A percentile compares a stretch with the other conserved stretches of the same genome.
Conservation (phyloP, 805 yeast species). For the Cyberlindnera nakhonratchasimensis region DNA sequence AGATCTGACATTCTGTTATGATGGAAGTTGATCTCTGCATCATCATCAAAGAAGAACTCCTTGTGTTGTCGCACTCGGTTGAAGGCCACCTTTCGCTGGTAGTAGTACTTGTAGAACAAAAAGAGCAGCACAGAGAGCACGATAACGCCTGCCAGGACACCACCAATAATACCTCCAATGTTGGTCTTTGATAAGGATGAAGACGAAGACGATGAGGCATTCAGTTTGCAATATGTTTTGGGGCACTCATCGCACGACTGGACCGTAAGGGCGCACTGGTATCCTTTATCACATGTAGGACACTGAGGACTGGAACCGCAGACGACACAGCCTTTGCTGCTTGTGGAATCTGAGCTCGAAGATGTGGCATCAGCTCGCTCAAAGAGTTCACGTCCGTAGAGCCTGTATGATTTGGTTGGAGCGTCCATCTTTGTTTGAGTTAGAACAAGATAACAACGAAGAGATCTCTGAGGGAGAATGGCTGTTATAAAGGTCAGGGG, state of each 20-base stretch:
- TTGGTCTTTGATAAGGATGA: slow-evolving; percentile 22
- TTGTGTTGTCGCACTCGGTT: slow-evolving; percentile 28
- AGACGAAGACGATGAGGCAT: slow-evolving; percentile 14
- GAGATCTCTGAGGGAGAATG: too few relatives aligned
- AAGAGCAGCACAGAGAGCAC: slow-evolving; percentile 41
- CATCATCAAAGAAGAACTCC: slow-evolving; percentile 29
- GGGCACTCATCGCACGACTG: slow-evolving; percentile 61
- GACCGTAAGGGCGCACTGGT: slow-evolving; percentile 52
- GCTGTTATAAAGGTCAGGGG: too few relatives aligned
- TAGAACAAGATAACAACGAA: too few relatives aligned
- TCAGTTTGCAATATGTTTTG: slow-evolving; percentile 43
- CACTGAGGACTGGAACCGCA: slow-evolving; percentile 43
- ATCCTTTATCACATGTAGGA: slow-evolving; percentile 50
- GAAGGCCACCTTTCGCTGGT: slow-evolving; percentile 32
- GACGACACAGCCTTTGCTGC: slow-evolving; percentile 37
- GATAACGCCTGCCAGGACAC: slow-evolving; percentile 61
- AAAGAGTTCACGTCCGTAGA: slow-evolving; percentile 1
- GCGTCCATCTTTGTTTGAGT: not conserved
- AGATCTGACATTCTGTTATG: slow-evolving; percentile 28
- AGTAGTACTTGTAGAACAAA: slow-evolving; percentile 42
- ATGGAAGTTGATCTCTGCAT: slow-evolving; percentile 29
- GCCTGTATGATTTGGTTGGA: slow-evolving; percentile 2
- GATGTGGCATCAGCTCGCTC: slow-evolving; percentile 9
- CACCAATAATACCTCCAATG: slow-evolving; percentile 68
- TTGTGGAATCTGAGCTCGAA: slow-evolving; percentile 9